Conservation (phyloP, 495 filamentous ascomycete species). For the Glonium stellatum region DNA sequence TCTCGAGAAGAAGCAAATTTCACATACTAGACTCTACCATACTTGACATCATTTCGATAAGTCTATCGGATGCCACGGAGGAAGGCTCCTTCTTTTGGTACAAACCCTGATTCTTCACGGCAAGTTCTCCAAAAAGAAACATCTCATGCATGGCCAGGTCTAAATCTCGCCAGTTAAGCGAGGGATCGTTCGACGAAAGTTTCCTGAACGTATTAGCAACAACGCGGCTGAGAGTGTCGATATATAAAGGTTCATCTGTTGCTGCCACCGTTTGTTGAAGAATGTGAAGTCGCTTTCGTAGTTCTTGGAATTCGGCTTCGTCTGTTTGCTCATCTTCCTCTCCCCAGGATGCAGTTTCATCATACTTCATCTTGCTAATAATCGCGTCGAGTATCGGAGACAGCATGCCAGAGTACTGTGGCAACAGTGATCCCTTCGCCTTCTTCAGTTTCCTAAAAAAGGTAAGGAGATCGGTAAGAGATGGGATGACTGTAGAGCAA, state of each 20-base stretch:
- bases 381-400: slow-evolving; percentile 84
- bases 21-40: slow-evolving; percentile 84
- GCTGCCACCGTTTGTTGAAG: slow-evolving; percentile 84
- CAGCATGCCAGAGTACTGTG: slow-evolving; percentile 68
- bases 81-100: slow-evolving; percentile 75
- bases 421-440: slow-evolving; percentile 50
- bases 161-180: slow-evolving; percentile 88
- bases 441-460: slow-evolving; percentile 75
- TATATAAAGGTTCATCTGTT: slow-evolving; percentile 76
- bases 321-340: slow-evolving; percentile 91
- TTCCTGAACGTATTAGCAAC: slow-evolving; percentile 76
- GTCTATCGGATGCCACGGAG: slow-evolving; percentile 62
- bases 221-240: slow-evolving; percentile 74
- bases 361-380: slow-evolving; percentile 90
- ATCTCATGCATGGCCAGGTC: slow-evolving; percentile 96
- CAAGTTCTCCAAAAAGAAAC: slow-evolving; percentile 91
- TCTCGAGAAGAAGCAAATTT: neutral
- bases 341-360: slow-evolving; percentile 90
- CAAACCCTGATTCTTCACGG: slow-evolving; percentile 73
- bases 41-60: slow-evolving; percentile 84
- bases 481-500: slow-evolving; percentile 87
- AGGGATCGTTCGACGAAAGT: slow-evolving; percentile 58
- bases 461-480: slow-evolving; percentile 79
- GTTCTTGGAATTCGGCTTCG: slow-evolving; percentile 96
- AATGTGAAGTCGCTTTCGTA: slow-evolving; percentile 78